Base-by-base conservation (phyloP, 345 rosid species). In the Nasturtium officinale region DNA sequence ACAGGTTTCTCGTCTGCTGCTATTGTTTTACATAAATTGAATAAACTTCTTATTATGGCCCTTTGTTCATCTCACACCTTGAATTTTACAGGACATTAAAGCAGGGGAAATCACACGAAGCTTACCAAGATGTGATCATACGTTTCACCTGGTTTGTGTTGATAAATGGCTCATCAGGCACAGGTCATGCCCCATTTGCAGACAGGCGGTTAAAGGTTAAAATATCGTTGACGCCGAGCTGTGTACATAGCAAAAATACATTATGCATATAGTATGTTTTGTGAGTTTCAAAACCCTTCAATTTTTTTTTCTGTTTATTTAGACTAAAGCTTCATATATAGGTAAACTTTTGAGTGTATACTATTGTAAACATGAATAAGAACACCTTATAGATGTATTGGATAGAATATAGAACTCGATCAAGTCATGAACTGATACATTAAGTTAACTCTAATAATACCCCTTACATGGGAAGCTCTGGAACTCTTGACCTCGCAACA, bases 141-240 rank as follows among this genome's bases (percentile, higher is more conserved):
- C 81, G 18, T 91, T 86, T 82, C 97, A 91, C 76, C 71, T 87
- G 79, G 80, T 79, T n/a, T 91, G 97, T 68, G 92, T 91, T 54
- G 96, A 89, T 77, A 87, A 79, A 82, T 91, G 92, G 97, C 89
- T 91, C 53, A 74, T 84, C 23, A 78, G 85, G 69, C 89, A 84
- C 52, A 85, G 92, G 5, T 87, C 95, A 0, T 91, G 95, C 72
- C 97, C 95, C 21, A 75, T 91, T 20, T 87, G 97, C 76, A 86
- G 96, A 80, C 91, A 67, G 64, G 79, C 76, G 43, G 88, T 88
- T 12, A 78, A 82, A 83, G 68, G 52, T 12, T 63, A 65, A 58
- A 35, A 9, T 45, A 48, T 46, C 53, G 10, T 5, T 46, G 61
- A 21, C 29, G 9, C 29, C 5, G n/a, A 54, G 66, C 61, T 35